Percentiles rank a stretch among this genome's conserved stretches.
These are phyloP conservation scores for Gracilaria domingensis DNA, from an alignment of 23 red algal species.

Conservation along the genomic window DNA sequence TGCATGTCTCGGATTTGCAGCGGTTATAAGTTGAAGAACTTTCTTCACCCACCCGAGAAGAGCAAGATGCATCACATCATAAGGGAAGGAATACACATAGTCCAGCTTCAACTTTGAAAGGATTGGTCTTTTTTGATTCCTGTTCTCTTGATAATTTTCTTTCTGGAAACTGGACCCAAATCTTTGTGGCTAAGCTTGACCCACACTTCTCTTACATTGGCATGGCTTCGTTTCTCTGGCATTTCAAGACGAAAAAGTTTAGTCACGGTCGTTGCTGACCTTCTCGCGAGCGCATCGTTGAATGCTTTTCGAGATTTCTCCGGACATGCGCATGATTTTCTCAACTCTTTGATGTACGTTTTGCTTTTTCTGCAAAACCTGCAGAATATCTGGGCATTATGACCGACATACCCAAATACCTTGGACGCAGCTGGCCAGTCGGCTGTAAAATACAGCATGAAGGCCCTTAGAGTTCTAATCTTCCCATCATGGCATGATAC, in stretches of 20 bases:
- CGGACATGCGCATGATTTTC: neutral
- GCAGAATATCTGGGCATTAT: neutral
- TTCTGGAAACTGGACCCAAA: neutral
- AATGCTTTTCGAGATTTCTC: no score
- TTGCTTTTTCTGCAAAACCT: neutral
- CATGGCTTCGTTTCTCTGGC: no score
- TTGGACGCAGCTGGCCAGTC: neutral
- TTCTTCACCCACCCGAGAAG: neutral
- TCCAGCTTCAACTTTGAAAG: neutral
- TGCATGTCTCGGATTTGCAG: neutral
- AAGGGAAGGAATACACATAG: neutral
- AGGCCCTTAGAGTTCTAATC: neutral
- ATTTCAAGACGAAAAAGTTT: no score
- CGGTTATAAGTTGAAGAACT: neutral
- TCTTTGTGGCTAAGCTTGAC: neutral
- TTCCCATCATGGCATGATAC: neutral
- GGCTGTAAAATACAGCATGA: neutral
- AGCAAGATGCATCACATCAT: slow-evolving; percentile 8
- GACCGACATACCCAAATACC: neutral
- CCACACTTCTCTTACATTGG: no score
- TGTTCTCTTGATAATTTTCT: neutral
- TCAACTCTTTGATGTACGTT: neutral
- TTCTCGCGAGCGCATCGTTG: neutral
- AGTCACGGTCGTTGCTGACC: no score
- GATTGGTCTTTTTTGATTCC: neutral